Base-by-base conservation (phyloP, 352 stramenopile genomes). In the Globisporangium radiosum region DNA sequence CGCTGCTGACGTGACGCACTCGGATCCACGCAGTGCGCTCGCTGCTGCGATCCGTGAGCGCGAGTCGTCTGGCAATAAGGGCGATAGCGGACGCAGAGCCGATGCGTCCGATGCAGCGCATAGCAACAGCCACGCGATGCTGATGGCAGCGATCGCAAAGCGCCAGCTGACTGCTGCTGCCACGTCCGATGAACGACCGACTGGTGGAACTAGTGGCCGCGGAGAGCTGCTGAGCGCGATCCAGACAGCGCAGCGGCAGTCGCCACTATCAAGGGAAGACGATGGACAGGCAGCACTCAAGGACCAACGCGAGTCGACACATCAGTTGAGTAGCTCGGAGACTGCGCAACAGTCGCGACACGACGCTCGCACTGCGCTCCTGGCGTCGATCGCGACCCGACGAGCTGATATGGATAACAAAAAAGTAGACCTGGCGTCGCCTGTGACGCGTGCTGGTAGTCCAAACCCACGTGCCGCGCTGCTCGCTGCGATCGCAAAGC, bases 1-100 rank as follows among this genome's bases (percentile, higher is more conserved):
- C 14, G 53, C 53, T 42, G 53, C 59, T n/a, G 10, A 60, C n/a
- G 47, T 60, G 52, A 15, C 52, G 33, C 38, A 45, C 51, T 33
- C 37, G 33, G n/a, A 33, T 10, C 40, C 69, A 25, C 75, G 56
- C n/a, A 57, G 60, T 44, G 58, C 58, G 47, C 47, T 81, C 10
- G 53, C 82, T 40, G 54, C 56, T 17, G 69, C 63, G 15, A 77
- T 81, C 62, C 61, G 54, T n/a, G 54, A 74, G 50, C 60, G 62
- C 11, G 59, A 45, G 14, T 47, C 45, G 13, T 53, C 45, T 4
- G 45, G 7, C 9, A 57, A 64, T 4, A 4, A 50, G 42, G 33
- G 40, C 51, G 39, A n/a, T 11, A 47, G 14, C 42, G 42, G 3
- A 47, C 39, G 39, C 19, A 39, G 7, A 7, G 10, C 25, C 25